Conservation (phyloP, 176 grass and related monocot species). For the Olyra latifolia region DNA sequence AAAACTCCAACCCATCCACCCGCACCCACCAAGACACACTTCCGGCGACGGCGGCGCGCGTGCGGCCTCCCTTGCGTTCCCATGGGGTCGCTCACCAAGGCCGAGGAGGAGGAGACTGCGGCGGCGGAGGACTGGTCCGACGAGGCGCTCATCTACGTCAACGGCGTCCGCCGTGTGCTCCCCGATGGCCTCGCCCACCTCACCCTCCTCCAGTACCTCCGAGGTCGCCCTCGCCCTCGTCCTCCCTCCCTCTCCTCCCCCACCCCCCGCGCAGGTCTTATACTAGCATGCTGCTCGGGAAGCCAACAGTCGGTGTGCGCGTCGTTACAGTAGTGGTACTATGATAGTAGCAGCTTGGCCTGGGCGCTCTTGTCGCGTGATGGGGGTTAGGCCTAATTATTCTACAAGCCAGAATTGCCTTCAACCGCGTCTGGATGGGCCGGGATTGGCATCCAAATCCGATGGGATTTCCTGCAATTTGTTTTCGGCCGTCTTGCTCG, state of each 20-base stretch:
- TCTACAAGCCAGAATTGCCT: not conserved
- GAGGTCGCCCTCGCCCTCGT: slow-evolving; percentile 66
- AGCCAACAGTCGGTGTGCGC: not conserved
- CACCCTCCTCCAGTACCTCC: slow-evolving; percentile 91
- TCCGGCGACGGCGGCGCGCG: too few relatives aligned
- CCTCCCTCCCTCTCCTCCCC: not conserved
- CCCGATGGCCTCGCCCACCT: slow-evolving; percentile 87
- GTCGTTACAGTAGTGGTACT: not conserved
- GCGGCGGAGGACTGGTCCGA: slow-evolving; percentile 64
- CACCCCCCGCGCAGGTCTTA: too few relatives aligned
- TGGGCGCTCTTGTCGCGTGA: too few relatives aligned
- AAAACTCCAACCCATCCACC: too few relatives aligned
- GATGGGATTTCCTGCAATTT: not conserved
- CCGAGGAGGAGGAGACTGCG: slow-evolving; percentile 38
- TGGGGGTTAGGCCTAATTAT: too few relatives aligned
- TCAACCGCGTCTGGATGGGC: not conserved
- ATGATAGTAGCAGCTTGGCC: not conserved
- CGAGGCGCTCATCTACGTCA: slow-evolving; percentile 83
- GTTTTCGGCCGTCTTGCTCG: not conserved
- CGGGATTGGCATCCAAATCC: not conserved
- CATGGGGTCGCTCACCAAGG: slow-evolving; percentile 76
- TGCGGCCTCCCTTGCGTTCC: not conserved
- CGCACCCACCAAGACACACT: too few relatives aligned
- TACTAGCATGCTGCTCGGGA: too few relatives aligned
- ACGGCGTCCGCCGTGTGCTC: slow-evolving; percentile 83